A percentile compares a stretch with the other conserved stretches of the same genome.
Conservation (phyloP, 148 eudicot genomes). For the Polygonum aviculare region DNA sequence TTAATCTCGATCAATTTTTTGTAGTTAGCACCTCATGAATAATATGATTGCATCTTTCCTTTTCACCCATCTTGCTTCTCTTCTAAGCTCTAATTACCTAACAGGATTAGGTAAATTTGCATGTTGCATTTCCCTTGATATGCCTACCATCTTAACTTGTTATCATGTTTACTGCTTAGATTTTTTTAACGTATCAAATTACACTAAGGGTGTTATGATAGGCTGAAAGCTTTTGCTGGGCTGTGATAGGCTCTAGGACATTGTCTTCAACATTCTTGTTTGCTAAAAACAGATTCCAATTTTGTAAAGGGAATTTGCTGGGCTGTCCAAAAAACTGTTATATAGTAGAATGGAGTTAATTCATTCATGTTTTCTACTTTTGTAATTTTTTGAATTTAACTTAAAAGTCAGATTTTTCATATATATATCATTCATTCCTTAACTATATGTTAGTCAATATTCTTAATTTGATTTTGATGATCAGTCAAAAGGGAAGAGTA, state of each 20-base stretch:
- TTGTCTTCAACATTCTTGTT: background rate
- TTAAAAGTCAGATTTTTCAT: background rate
- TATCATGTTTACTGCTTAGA: background rate
- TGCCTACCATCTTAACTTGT: too few species aligned
- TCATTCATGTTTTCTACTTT: background rate
- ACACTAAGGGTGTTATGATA: background rate
- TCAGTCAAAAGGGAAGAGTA: constrained; percentile 33
- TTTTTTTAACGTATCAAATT: background rate
- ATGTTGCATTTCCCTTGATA: too few species aligned
- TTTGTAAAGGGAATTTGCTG: background rate
- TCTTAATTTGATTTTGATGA: background rate
- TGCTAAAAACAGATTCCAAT: background rate
- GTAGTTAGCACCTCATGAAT: too few species aligned
- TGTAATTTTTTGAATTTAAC: background rate
- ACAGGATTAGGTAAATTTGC: too few species aligned
- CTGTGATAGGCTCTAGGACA: background rate
- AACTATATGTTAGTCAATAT: background rate
- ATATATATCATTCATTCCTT: background rate
- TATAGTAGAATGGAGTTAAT: background rate
- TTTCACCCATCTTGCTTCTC: too few species aligned
- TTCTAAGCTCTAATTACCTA: too few species aligned
- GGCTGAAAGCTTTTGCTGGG: background rate
- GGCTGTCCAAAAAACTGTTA: background rate
- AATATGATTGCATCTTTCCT: too few species aligned
- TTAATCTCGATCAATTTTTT: too few species aligned